Evolutionary conservation across 306 rosid genomes (phyloP), one percentile per base, ranked within the genome.

Genomic region (Cercis canadensis): DNA sequence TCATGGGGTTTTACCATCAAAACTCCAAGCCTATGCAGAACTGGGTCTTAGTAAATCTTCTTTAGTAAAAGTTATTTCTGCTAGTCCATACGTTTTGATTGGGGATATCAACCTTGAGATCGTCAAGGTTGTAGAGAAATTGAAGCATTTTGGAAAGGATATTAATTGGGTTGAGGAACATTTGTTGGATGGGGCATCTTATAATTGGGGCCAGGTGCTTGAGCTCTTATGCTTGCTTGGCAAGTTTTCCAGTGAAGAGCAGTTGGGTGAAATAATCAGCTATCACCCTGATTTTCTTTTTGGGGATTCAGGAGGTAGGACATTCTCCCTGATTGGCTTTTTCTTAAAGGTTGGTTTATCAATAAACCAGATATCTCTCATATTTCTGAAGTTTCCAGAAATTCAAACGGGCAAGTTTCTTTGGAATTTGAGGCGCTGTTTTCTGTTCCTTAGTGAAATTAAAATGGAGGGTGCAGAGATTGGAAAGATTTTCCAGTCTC

Each of bases 11-110:
- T 83, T 92, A 84, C 19, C 10, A 9, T 84, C 83, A 0, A 90
- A 83, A 79, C 83, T 92, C 59, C 51, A 6, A 55, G 85, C 76
- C 17, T 90, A 83, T 69, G 97, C 86, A 63, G 68, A 87, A 1
- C 68, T 83, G 11, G 91, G 91, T 32, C 69, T 90, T 65, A 12
- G 64, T 24, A 60, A 59, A 15, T 31, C 69, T 2, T 56, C 67
- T 11, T 11, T 90, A 6, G 53, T 70, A 24, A 76, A 71, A 49
- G 72, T 80, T 52, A 34, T 88, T 80, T 69, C 75, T 75, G 69
- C 65, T 44, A 82, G 83, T 34, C 97, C 98, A n/a, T 57, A 59
- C 41, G 67, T 90, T 70, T 84, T 92, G 88, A 61, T 83, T 77
- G 92, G 92, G 31, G 84, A 76, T 79, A 82, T 77, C 50, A 73